Evolutionary conservation across 345 rosid species (phyloP).

Genomic region (Camelina sativa): DNA sequence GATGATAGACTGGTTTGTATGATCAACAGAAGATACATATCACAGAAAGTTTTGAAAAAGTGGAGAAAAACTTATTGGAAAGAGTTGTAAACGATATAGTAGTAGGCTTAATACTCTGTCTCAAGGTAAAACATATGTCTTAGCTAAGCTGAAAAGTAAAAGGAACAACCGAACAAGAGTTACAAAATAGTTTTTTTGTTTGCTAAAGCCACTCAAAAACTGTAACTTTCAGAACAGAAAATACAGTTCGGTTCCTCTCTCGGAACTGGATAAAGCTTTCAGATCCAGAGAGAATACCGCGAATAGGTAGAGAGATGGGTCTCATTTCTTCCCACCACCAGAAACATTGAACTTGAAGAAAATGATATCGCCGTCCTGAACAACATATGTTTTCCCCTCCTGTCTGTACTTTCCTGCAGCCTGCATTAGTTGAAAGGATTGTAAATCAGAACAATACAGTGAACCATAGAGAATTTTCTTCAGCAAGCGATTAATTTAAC

Average conservation of each 20-base stretch:
- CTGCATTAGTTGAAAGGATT: slow-evolving; percentile 47
- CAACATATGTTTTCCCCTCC: slow-evolving; percentile 94
- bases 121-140: slow-evolving; percentile 30
- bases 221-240: slow-evolving; percentile 30
- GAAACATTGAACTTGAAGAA: slow-evolving; percentile 98
- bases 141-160: slow-evolving; percentile 30
- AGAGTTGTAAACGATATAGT: slow-evolving; percentile 19
- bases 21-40: background rate
- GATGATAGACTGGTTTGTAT: background rate
- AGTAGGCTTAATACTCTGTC: slow-evolving; percentile 30
- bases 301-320: slow-evolving; percentile 19
- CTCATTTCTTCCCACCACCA: slow-evolving; percentile 97
- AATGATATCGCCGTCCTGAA: slow-evolving; percentile 92
- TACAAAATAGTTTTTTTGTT: slow-evolving; percentile 31
- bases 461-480: background rate
- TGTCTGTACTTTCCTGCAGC: slow-evolving; percentile 93
- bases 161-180: slow-evolving; percentile 2
- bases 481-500: background rate
- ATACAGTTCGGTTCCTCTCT: slow-evolving; percentile 36
- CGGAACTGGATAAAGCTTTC: slow-evolving; percentile 29
- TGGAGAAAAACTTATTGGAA: slow-evolving; percentile 27
- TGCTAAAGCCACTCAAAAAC: slow-evolving; percentile 17
- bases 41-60: background rate
- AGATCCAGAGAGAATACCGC: slow-evolving; percentile 28
- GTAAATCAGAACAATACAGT: background rate